phyloP scores from a whole-genome alignment of 2,329 filamentous ascomycete species.

The Xylariaceae sp. region DNA sequence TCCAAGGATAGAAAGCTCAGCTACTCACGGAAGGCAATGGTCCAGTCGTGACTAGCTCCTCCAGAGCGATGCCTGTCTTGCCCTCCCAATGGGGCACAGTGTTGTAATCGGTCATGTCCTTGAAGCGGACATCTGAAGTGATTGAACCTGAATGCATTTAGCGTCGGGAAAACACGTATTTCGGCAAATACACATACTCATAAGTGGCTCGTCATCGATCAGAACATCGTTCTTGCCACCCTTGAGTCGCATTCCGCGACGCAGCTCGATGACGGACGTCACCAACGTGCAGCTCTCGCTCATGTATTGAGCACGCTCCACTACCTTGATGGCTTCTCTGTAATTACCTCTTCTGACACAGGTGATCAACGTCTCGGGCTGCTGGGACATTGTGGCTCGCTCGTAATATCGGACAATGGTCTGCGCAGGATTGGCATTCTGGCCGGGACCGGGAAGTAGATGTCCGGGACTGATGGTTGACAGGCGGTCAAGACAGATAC shows the following conservation, averaged over 20 bases:
- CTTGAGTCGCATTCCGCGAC: conserved; percentile 44
- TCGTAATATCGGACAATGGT: conserved; percentile 46
- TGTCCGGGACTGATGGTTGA: conserved; percentile 49
- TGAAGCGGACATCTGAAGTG: conserved; percentile 26
- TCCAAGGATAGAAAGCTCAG: not conserved
- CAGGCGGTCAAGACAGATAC: conserved; percentile 55
- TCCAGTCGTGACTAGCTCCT: conserved; percentile 47
- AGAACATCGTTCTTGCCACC: conserved; percentile 38
- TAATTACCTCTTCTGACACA: conserved; percentile 52
- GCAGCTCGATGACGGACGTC: conserved; percentile 52
- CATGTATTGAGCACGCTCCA: conserved; percentile 42
- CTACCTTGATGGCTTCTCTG: conserved; percentile 47
- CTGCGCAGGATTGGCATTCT: conserved; percentile 32
- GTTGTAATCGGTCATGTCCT: conserved; percentile 50
- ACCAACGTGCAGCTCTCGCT: conserved; percentile 50
- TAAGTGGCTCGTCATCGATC: conserved; percentile 44
- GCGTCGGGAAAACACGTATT: not conserved
- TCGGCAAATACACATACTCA: conserved; percentile 39
- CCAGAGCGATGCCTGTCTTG: conserved; percentile 36
- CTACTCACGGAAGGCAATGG: conserved; percentile 49
- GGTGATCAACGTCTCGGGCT: conserved; percentile 43
- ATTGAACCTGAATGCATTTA: conserved; percentile 3
- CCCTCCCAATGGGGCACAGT: conserved; percentile 50
- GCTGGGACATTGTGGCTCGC: conserved; percentile 38
- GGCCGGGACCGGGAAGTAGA: conserved; percentile 28